Percentiles rank a stretch among this genome's conserved stretches.
These are phyloP conservation scores for Tetracladium setigerum DNA, from an alignment of 495 filamentous ascomycete species.

Conservation along the genomic window DNA sequence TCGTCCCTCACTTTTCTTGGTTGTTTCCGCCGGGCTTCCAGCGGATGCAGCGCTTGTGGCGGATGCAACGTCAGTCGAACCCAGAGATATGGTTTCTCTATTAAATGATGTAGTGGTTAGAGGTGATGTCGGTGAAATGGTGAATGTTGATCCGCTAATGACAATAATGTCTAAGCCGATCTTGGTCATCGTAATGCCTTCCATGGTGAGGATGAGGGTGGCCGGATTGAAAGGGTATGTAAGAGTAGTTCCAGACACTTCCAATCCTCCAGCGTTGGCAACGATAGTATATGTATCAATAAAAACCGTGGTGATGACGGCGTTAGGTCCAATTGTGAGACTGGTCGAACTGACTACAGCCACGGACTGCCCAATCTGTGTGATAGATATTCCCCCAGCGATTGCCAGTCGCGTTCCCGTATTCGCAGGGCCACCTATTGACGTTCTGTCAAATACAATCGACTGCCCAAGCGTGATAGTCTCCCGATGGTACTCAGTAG, in stretches of 20 bases:
- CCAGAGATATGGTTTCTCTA: conserved; percentile 17
- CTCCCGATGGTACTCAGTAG: conserved; percentile 13
- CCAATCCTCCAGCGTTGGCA: conserved; percentile 37
- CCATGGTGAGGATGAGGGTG: conserved; percentile 12
- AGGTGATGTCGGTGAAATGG: conserved; percentile 4
- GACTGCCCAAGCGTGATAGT: conserved; percentile 34
- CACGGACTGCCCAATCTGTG: conserved; percentile 38
- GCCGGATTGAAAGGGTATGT: conserved; percentile 34
- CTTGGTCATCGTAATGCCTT: conserved; percentile 16
- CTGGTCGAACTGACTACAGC: conserved; percentile 40
- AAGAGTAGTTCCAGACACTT: conserved; percentile 34
- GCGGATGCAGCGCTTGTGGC: conserved; percentile 6
- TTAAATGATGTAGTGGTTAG: conserved; percentile 11
- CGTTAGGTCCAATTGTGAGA: conserved; percentile 33
- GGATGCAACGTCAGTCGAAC: conserved; percentile 15
- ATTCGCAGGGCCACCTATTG: conserved; percentile 31
- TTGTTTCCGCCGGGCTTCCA: too few relatives aligned
- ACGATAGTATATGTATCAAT: conserved; percentile 23
- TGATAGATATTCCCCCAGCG: conserved; percentile 39
- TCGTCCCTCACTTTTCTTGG: too few relatives aligned
- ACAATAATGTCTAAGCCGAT: conserved; percentile 12
- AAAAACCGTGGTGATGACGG: conserved; percentile 24
- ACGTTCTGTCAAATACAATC: conserved; percentile 31
- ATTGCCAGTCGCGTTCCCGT: conserved; percentile 31
- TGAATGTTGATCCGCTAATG: conserved; percentile 18